Base-by-base conservation (phyloP, 768 basidiomycete genomes). In the Boletus vermiculosoides region DNA sequence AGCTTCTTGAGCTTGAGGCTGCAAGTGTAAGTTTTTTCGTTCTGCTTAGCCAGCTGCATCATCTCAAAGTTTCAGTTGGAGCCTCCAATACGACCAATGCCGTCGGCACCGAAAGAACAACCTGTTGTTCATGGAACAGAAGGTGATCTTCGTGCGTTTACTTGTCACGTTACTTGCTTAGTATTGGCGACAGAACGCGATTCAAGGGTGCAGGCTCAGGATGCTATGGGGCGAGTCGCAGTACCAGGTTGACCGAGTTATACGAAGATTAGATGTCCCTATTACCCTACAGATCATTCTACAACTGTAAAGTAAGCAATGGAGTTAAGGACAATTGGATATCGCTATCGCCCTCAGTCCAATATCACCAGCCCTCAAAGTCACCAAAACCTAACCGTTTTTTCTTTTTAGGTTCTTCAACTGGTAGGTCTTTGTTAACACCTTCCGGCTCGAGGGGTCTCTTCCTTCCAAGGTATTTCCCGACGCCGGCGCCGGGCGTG, bases 381-480 rank as follows among this genome's bases (percentile, higher is more conserved):
- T 94, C 79, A n/a, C 95, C 94, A 73, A 98, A 98, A 1, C 94
- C 95, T 39, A 87, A 70, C 61, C 83, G 87, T 64, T 89, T 83
- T 74, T 88, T 90, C 80, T 94, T 96, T 71, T 87, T 88, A 53
- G 74, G 72, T 36, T 87, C 83, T 48, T 82, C 80, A 18, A 45
- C 54, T 45, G 45, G 50, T 52, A n/a, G 50, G 57, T 15, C 52
- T 37, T 49, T 57, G 62, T 42, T 45, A 6, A 22, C n/a, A 63
- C 60, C 56, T 64, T 74, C 60, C 23, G 34, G 56, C 20, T 71
- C 72, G 33, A 72, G 65, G 9, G 78, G 74, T 50, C 83, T 73
- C 66, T 86, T 87, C 37, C 80, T 65, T 57, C 78, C 80, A 46
- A 94, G 73, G 67, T 94, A 94, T 72, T 90, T 92, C 3, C 93